Percentiles rank a stretch among this genome's conserved stretches.
Evolutionary conservation across 2,329 filamentous ascomycete species (phyloP).

Genomic region (Apiospora pterosperma): DNA sequence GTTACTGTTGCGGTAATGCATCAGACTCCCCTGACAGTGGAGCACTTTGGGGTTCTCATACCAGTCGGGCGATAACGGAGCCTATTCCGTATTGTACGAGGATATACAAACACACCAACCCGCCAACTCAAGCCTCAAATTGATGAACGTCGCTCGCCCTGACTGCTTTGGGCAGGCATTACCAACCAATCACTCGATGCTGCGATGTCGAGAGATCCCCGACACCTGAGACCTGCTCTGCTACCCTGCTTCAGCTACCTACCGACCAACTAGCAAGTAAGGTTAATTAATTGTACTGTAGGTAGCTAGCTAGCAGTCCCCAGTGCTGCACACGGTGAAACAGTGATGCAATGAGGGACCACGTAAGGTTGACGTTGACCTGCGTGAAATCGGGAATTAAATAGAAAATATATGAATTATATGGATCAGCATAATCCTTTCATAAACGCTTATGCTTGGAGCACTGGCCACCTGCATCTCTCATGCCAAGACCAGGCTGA

Average conservation of each 20-base stretch:
- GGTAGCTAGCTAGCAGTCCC: too few species aligned
- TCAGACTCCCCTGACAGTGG: background rate
- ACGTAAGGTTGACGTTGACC: background rate
- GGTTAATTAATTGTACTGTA: background rate
- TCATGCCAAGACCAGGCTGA: slow-evolving; percentile 6
- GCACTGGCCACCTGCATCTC: background rate
- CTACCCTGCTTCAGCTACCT: background rate
- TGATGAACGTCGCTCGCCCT: background rate
- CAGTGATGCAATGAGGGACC: background rate
- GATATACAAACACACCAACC: background rate
- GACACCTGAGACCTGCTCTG: too few species aligned
- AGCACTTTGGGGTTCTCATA: background rate
- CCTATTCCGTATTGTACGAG: background rate
- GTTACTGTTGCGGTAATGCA: slow-evolving; percentile 1
- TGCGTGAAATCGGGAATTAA: background rate
- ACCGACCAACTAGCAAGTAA: background rate
- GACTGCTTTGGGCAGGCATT: background rate
- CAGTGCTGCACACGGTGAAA: background rate
- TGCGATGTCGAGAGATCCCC: background rate
- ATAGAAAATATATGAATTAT: too few species aligned
- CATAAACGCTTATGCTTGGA: background rate
- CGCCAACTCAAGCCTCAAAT: background rate
- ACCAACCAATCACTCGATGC: background rate
- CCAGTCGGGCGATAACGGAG: slow-evolving; percentile 10
- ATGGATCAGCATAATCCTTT: background rate